These are phyloP conservation scores for Mycena sp. DNA, from an alignment of 1,284 basidiomycete genomes.

Conservation along the genomic window DNA sequence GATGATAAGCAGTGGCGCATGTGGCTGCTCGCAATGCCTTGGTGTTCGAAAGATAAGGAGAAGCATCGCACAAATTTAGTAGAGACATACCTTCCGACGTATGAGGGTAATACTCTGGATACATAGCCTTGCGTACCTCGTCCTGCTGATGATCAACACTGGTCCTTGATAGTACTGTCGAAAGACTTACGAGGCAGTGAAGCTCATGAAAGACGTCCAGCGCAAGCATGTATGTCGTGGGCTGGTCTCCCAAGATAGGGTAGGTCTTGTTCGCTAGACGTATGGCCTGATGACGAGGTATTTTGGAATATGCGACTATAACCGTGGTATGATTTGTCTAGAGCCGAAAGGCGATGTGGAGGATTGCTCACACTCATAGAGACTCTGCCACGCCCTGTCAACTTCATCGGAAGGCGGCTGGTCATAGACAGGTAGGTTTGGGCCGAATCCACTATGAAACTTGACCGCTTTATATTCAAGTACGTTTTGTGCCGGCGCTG, in stretches of 20 bases:
- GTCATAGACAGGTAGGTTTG: conserved; percentile 34
- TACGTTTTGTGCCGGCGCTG: conserved; percentile 35
- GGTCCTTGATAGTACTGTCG: neutral
- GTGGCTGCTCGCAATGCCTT: no score
- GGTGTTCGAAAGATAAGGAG: no score
- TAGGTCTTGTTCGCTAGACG: conserved; percentile 34
- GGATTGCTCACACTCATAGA: conserved; percentile 32
- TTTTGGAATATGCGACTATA: conserved; percentile 34
- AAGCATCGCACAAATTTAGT: no score
- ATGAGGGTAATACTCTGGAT: conserved; percentile 28
- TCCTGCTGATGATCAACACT: conserved; percentile 20
- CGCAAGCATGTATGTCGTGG: conserved; percentile 35
- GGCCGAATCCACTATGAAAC: conserved; percentile 36
- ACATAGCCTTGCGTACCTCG: conserved; percentile 31
- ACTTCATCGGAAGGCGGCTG: conserved; percentile 34
- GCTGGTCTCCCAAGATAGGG: conserved; percentile 34
- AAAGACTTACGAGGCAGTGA: conserved; percentile 29
- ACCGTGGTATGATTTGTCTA: no score
- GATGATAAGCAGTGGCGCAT: conserved; percentile 31
- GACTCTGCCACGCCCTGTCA: conserved; percentile 32
- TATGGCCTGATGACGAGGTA: conserved; percentile 33
- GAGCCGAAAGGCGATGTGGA: no score
- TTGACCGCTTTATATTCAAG: conserved; percentile 32
- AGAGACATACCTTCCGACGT: conserved; percentile 21
- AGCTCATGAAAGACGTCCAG: conserved; percentile 34